Percentiles rank a stretch among this genome's conserved stretches.
Conservation (phyloP, 768 basidiomycete species). For the Trametes elegans region DNA sequence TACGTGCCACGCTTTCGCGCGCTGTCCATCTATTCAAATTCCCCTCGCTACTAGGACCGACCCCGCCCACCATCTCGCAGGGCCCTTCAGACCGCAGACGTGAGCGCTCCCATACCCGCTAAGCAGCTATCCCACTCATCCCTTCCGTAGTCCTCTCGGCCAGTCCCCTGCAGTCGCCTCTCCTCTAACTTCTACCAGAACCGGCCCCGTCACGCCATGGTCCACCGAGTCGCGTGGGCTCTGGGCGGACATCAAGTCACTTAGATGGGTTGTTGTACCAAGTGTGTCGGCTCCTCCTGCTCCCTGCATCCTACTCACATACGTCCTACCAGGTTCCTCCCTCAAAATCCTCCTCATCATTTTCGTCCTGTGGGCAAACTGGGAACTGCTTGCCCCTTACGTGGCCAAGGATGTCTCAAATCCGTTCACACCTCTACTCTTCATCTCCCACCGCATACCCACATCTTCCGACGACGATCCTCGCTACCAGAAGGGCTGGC, state of each 20-base stretch:
- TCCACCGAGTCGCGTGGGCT: constrained; percentile 36
- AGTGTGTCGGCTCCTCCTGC: constrained; percentile 38
- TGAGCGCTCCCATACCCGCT: constrained; percentile 31
- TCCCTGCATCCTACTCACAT: neutral
- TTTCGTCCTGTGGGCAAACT: constrained; percentile 59
- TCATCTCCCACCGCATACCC: constrained; percentile 64
- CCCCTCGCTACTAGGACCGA: constrained; percentile 47
- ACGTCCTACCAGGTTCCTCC: constrained; percentile 48
- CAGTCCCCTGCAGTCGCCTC: neutral
- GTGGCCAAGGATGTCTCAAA: constrained; percentile 53
- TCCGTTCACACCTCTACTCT: constrained; percentile 70
- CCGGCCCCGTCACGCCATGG: constrained; percentile 8
- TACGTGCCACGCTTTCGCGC: constrained; percentile 18
- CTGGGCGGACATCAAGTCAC: constrained; percentile 49
- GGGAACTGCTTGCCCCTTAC: constrained; percentile 53
- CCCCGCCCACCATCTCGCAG: constrained; percentile 57
- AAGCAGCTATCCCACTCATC: neutral
- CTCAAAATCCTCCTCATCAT: constrained; percentile 65
- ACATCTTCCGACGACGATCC: constrained; percentile 51
- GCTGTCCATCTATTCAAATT: constrained; percentile 18
- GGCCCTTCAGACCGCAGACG: constrained; percentile 65
- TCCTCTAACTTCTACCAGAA: neutral
- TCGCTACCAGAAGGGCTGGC: constrained; percentile 67
- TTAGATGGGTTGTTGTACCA: constrained; percentile 75
- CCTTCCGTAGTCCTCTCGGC: constrained; percentile 21